Conservation (phyloP, 768 basidiomycete genomes). For the Lyophyllum semitale region DNA sequence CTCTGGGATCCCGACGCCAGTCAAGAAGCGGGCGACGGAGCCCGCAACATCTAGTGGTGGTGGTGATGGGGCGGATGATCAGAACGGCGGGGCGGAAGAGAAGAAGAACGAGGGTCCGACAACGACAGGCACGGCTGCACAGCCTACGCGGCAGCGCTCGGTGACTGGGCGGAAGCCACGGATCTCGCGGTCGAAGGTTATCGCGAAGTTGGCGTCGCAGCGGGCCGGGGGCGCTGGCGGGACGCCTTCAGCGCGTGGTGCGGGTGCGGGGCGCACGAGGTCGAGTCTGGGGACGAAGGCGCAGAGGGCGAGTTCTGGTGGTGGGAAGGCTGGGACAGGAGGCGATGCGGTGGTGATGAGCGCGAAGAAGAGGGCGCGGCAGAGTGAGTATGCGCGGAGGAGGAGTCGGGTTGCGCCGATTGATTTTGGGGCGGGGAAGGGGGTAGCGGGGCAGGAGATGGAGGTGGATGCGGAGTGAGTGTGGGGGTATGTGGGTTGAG, state of each 20-base stretch:
- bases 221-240: slow-evolving; percentile 38
- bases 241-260: slow-evolving; percentile 20
- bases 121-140: neutral
- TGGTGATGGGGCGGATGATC: neutral
- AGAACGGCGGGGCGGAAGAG: too few species aligned
- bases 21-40: slow-evolving; percentile 26
- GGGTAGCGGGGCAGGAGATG: slow-evolving; percentile 9
- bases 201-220: slow-evolving; percentile 74
- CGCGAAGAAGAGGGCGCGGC: slow-evolving; percentile 72
- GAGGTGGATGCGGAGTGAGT: slow-evolving; percentile 13
- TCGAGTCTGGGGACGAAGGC: slow-evolving; percentile 57
- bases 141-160: slow-evolving; percentile 27
- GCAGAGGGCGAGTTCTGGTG: slow-evolving; percentile 40
- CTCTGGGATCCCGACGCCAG: slow-evolving; percentile 39
- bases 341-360: slow-evolving; percentile 51
- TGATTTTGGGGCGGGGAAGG: neutral
- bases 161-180: slow-evolving; percentile 64
- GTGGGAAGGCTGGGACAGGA: slow-evolving; percentile 30
- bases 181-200: slow-evolving; percentile 81
- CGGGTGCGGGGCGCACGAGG: slow-evolving; percentile 31
- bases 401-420: slow-evolving; percentile 40
- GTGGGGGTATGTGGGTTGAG: neutral
- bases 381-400: slow-evolving; percentile 73
- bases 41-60: neutral
- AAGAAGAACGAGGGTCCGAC: neutral